Base-by-base conservation (phyloP, 148 eudicot species). In the Amaranthus cruentus region DNA sequence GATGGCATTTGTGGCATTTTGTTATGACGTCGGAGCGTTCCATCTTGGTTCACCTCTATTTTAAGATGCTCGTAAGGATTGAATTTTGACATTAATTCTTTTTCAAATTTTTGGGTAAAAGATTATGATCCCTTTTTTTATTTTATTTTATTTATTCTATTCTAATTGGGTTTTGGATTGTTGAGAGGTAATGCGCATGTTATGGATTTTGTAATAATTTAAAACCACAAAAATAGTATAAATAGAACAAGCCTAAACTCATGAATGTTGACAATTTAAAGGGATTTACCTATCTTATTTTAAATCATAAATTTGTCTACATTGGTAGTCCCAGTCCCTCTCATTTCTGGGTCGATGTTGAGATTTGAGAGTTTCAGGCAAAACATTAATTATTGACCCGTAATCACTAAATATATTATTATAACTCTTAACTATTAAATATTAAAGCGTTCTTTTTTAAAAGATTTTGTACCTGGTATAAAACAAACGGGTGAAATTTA, bases 41-140 rank as follows among this genome's bases (percentile, higher is more conserved):
- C 98, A 50, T 93, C 96, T 0, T 69, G 64, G 38, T 91, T 89
- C 9, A 80, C 83, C 7, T 70, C 44, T 18, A 93, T 52, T 43
- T 85, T 72, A 47, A 90, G 89, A 83, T 93, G 98, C 4, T 84
- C 89, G 58, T 90, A 93, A 7, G 98, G 84, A 64, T 87, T 73
- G 18, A 87, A 87, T 70, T 79, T 77, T 13, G 90, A 75, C 84
- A 85, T 86, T 18, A 18, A 18, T 18, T 7, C 5, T 47, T 57
- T 5, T 42, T 18, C 15, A 55, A 71, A 28, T 44, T 43, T 55
- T 73, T 48, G 28, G 70, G 2, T 28, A 28, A 0, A 28, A 28
- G 38, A 28, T 28, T 28, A 28, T 28, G 2, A 28, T 28, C 38
- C 18, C 18, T 18, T 28, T 28, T 28, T 28, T 28, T 28, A 0